Conservation (phyloP, 2,329 filamentous ascomycete species). For the Stylonectria norvegica region DNA sequence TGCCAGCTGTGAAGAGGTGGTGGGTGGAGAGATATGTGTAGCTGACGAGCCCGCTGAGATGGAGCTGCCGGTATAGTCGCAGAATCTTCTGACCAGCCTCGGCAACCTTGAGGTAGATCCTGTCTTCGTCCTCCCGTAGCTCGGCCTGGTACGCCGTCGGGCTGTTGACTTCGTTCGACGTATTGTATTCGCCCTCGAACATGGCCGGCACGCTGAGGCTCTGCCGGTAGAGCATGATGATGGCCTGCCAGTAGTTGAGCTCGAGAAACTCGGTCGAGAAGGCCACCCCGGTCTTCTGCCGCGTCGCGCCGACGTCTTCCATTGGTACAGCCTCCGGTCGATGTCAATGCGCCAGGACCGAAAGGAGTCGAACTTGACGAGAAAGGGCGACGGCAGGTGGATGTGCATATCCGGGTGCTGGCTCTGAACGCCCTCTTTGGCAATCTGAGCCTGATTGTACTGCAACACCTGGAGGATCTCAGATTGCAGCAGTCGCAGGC, state of each 20-base stretch:
- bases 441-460: slow-evolving; percentile 82
- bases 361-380: slow-evolving; percentile 80
- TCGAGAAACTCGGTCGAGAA: slow-evolving; percentile 90
- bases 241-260: slow-evolving; percentile 95
- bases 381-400: slow-evolving; percentile 77
- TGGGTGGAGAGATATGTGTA: slow-evolving; percentile 95
- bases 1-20: slow-evolving; percentile 94
- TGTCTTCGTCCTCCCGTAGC: slow-evolving; percentile 76
- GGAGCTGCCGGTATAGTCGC: slow-evolving; percentile 84
- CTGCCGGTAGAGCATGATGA: slow-evolving; percentile 93
- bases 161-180: slow-evolving; percentile 61
- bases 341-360: slow-evolving; percentile 85
- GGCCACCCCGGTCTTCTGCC: slow-evolving; percentile 76
- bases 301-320: slow-evolving; percentile 78
- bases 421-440: slow-evolving; percentile 63
- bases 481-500: slow-evolving; percentile 81
- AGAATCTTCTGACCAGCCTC: slow-evolving; percentile 92
- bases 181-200: slow-evolving; percentile 74
- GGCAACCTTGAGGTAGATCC: slow-evolving; percentile 90
- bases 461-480: slow-evolving; percentile 94
- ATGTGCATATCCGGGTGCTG: slow-evolving; percentile 73
- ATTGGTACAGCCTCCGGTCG: slow-evolving; percentile 75
- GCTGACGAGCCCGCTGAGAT: slow-evolving; percentile 84
- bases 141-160: slow-evolving; percentile 61
- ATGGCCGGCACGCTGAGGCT: slow-evolving; percentile 81